Conservation (phyloP, 495 filamentous ascomycete genomes). For the Viridothelium virens region DNA sequence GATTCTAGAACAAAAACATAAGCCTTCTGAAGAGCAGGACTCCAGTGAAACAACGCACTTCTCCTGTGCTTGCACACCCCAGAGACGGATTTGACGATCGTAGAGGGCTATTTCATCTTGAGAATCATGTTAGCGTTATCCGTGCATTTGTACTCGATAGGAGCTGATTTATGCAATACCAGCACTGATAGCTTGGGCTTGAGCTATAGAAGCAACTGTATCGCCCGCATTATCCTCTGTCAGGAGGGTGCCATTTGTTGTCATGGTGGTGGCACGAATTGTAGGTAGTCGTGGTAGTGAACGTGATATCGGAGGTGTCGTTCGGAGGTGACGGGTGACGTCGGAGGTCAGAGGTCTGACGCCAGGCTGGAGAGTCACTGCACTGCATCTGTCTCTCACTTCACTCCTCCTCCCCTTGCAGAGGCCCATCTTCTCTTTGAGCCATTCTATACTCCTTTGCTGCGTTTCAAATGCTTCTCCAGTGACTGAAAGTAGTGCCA, state of each 20-base stretch:
- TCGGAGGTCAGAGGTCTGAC: not conserved
- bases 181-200: constrained; percentile 45
- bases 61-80: constrained; percentile 91
- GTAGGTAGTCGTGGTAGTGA: too few species aligned
- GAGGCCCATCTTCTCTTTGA: too few species aligned
- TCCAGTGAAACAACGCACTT: constrained; percentile 40
- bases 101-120: constrained; percentile 95
- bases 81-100: constrained; percentile 95
- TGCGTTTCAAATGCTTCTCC: too few species aligned
- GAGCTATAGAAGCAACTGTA: constrained; percentile 26
- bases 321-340: not conserved
- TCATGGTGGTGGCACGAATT: not conserved
- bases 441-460: too few species aligned
- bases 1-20: constrained; percentile 45
- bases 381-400: not conserved
- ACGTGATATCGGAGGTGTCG: not conserved
- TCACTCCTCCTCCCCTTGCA: not conserved
- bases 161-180: constrained; percentile 32
- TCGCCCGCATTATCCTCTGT: constrained; percentile 20
- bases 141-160: not conserved
- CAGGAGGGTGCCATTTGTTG: constrained; percentile 26
- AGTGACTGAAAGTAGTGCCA: too few species aligned
- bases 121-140: not conserved
- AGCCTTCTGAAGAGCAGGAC: not conserved
- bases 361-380: not conserved